phyloP scores from a whole-genome alignment of 202 grass and related monocot genomes.

The Cymbopogon flexuosus region DNA sequence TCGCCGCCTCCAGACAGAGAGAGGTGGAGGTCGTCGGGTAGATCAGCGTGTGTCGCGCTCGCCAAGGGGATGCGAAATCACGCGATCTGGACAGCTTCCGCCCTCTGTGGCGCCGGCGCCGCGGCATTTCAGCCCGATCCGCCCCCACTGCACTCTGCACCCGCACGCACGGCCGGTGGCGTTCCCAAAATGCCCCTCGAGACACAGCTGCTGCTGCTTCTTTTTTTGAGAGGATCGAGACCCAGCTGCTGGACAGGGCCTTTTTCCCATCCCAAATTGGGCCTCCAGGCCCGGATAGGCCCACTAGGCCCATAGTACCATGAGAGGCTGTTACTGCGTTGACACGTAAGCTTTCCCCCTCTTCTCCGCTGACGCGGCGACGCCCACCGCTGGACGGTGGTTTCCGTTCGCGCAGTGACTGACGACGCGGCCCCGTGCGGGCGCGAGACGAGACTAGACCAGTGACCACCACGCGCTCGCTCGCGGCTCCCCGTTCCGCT shows the following conservation, averaged over 20 bases:
- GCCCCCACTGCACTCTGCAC: not conserved
- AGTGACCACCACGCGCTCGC: constrained; percentile 17
- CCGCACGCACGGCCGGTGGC: too few species aligned
- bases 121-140: constrained; percentile 1
- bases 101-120: constrained; percentile 10
- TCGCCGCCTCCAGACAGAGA: not conserved
- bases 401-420: constrained; percentile 10
- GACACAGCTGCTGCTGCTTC: not conserved
- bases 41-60: not conserved
- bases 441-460: constrained; percentile 15
- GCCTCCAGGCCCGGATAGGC: too few species aligned
- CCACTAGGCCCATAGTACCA: too few species aligned
- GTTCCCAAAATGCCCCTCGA: constrained; percentile 28
- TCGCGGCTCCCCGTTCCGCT: not conserved
- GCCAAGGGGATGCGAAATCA: constrained; percentile 2
- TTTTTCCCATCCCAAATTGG: too few species aligned
- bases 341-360: constrained; percentile 32
- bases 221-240: too few species aligned
- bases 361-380: constrained; percentile 21
- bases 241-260: too few species aligned
- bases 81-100: constrained; percentile 22
- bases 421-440: constrained; percentile 14
- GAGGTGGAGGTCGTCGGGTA: not conserved
- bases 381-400: not conserved
- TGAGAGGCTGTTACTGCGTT: not conserved